Evolutionary conservation across 148 eudicot species (phyloP).

Genomic region (Suaeda aralocaspica): DNA sequence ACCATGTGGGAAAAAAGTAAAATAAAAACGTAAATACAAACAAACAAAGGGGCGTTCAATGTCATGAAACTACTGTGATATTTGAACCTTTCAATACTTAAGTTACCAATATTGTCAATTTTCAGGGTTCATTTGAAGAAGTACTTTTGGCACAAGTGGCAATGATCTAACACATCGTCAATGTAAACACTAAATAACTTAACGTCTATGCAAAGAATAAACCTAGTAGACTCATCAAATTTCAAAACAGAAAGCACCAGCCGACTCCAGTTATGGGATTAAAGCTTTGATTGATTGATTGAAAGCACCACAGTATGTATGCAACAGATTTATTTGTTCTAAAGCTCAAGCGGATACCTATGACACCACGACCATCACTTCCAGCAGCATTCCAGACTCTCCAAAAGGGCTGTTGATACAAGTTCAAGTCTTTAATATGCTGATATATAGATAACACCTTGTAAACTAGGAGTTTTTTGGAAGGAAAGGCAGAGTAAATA

Average conservation of each 20-base stretch:
- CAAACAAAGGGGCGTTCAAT: background rate
- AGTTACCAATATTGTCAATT: too few species aligned
- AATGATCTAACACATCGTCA: too few species aligned
- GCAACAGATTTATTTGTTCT: slow-evolving; percentile 2
- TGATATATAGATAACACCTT: background rate
- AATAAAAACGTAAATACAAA: background rate
- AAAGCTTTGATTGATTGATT: too few species aligned
- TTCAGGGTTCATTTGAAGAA: too few species aligned
- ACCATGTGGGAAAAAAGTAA: background rate
- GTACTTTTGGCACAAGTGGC: too few species aligned
- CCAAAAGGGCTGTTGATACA: slow-evolving; percentile 64
- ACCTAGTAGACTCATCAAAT: too few species aligned
- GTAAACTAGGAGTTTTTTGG: background rate
- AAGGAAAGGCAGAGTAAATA: background rate
- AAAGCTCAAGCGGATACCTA: slow-evolving; percentile 37
- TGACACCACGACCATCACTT: slow-evolving; percentile 83
- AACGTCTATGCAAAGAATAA: too few species aligned
- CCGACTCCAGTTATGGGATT: too few species aligned
- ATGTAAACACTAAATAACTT: too few species aligned
- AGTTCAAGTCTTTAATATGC: background rate
- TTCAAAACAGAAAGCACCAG: background rate
- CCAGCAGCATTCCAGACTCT: slow-evolving; percentile 84
- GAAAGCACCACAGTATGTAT: too few species aligned
- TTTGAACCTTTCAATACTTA: too few species aligned
- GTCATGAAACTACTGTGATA: too few species aligned